phyloP scores from a whole-genome alignment of 768 basidiomycete species.

The Pleurotus tuoliensis region DNA sequence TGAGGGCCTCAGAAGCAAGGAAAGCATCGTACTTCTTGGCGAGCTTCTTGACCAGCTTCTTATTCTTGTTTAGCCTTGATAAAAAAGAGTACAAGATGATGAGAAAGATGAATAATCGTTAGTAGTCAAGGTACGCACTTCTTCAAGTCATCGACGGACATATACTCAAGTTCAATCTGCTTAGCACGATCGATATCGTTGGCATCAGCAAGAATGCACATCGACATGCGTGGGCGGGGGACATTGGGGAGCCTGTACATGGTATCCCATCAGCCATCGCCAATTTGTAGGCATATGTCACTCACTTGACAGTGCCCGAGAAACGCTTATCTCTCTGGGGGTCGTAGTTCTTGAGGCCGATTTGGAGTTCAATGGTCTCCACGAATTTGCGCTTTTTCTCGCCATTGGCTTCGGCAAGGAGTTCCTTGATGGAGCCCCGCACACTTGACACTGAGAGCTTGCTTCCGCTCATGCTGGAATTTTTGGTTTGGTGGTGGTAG shows the following conservation, averaged over 20 bases:
- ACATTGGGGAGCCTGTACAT: conserved; percentile 83
- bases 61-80: conserved; percentile 96
- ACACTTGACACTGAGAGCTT: conserved; percentile 99
- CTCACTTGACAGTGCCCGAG: conserved; percentile 95
- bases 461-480: conserved; percentile 31
- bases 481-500: conserved; percentile 1
- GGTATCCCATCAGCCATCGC: conserved; percentile 7
- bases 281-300: conserved; percentile 8
- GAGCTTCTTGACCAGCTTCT: conserved; percentile 99
- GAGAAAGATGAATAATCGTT: neutral
- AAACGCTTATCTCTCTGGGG: conserved; percentile 99
- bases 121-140: conserved; percentile 54
- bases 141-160: conserved; percentile 99
- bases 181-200: conserved; percentile 98
- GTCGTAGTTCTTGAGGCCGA: conserved; percentile 98
- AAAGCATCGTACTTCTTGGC: conserved; percentile 99
- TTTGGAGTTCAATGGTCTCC: conserved; percentile 95
- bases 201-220: conserved; percentile 99
- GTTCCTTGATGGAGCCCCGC: conserved; percentile 94
- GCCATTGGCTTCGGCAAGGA: conserved; percentile 78
- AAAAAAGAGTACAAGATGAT: neutral
- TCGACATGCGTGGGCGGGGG: conserved; percentile 97
- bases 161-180: conserved; percentile 96
- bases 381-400: conserved; percentile 93
- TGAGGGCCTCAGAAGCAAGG: conserved; percentile 93